Conservation (phyloP, 305 asterid species). For the Fraxinus baroniana region DNA sequence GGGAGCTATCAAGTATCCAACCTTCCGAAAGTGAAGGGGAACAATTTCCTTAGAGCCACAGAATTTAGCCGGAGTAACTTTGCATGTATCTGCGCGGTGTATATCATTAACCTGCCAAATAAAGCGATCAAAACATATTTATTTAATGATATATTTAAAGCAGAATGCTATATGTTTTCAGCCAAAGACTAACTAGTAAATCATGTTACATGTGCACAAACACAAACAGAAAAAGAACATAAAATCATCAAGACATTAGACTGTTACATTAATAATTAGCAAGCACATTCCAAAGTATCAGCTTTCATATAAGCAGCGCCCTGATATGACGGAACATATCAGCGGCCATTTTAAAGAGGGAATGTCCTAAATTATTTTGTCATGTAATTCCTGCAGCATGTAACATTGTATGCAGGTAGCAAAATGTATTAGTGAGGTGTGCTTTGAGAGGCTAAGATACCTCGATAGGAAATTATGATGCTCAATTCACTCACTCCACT, state of each 20-base stretch:
- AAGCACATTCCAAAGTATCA: neutral
- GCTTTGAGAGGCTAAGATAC: slow-evolving; percentile 1
- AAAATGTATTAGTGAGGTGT: neutral
- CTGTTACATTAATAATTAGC: neutral
- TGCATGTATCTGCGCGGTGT: slow-evolving; percentile 81
- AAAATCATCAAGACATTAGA: neutral
- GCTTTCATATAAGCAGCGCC: neutral
- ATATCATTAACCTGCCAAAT: slow-evolving; percentile 70
- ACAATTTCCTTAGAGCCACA: slow-evolving; percentile 92
- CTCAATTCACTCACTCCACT: neutral
- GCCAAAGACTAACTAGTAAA: slow-evolving; percentile 21
- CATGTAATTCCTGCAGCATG: neutral
- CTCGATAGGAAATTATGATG: neutral
- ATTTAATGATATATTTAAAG: slow-evolving; percentile 13
- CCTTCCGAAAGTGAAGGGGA: slow-evolving; percentile 83
- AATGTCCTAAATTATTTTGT: neutral
- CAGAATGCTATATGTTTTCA: slow-evolving; percentile 13
- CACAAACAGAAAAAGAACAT: neutral
- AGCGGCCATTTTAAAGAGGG: neutral
- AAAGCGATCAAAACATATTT: slow-evolving; percentile 14
- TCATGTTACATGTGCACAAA: neutral
- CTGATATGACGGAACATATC: neutral
- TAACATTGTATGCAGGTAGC: neutral
- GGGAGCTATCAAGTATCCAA: slow-evolving; percentile 20
- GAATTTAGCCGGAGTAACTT: slow-evolving; percentile 94